Base-by-base conservation (phyloP, 2,329 filamentous ascomycete species). In the Ceratocystiopsis minuta region DNA sequence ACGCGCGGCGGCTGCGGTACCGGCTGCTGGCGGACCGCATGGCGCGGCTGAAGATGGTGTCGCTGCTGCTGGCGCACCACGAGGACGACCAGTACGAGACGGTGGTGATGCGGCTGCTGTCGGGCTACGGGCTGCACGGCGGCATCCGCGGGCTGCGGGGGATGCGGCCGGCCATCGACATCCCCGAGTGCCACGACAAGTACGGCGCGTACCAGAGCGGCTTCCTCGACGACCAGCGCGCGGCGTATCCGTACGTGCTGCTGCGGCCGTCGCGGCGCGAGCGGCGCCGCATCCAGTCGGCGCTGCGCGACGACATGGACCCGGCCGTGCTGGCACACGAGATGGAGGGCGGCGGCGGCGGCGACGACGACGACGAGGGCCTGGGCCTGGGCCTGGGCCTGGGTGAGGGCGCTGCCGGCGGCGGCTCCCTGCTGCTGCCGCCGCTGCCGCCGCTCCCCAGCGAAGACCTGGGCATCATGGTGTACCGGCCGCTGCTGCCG, bases 11-110 rank as follows among this genome's bases (percentile, higher is more conserved):
- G 17, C 64, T 79, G 32, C 75, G 90, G 14, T 96, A 87, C 57
- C 78, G 73, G 46, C 63, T 66, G 1, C 58, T 96, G 1, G 87
- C 81, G 1, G 54, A 51, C 14, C 65, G 68, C 9, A 86, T 81
- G 54, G 57, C 58, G 15, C 55, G 60, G 1, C 50, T 61, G 6
- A 55, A 60, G 0, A 70, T 81, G 4, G 60, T 58, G 5, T 71
- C 72, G 16, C 56, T 96, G 2, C 68, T 95, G 34, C 63, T 92
- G 24, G 90, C 79, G 4, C 90, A 98, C 55, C 90, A 98, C 55
- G 66, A 71, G 47, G 87, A 95, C 53, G 90, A 98, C 53, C 84
- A 90, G 54, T 80, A 86, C 43, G 90, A 98, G 61, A 95, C 87
- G 0, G 68, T 92, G 4, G 60, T 96, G 39, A 81, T 86, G 76